phyloP scores from a whole-genome alignment of 164 flowering plant species.

The Hamamelis virginiana region DNA sequence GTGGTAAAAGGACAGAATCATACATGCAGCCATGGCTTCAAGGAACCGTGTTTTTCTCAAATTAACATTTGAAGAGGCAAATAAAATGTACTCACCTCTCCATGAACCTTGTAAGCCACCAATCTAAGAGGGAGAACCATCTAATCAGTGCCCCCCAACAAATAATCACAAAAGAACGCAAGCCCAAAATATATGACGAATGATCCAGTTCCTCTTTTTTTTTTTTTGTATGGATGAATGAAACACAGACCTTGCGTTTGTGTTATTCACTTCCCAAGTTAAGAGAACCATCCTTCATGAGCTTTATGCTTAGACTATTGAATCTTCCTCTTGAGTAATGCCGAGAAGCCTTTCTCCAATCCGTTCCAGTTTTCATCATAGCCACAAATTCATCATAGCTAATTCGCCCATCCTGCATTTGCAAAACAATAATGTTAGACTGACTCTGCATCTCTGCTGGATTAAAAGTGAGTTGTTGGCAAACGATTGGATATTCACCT shows the following conservation, averaged over 20 bases:
- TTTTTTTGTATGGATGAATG: constrained; percentile 9
- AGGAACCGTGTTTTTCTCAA: constrained; percentile 12
- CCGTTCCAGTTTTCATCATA: constrained; percentile 98
- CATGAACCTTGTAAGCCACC: constrained; percentile 25
- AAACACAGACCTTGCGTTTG: constrained; percentile 5
- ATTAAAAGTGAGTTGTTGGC: neutral
- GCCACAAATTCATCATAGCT: constrained; percentile 91
- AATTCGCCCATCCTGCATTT: constrained; percentile 76
- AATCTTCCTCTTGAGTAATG: constrained; percentile 94
- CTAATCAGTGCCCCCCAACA: constrained; percentile 16
- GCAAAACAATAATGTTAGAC: constrained; percentile 10
- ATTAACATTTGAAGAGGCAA: constrained; percentile 21
- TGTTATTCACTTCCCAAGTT: constrained; percentile 52
- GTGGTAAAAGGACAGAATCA: constrained; percentile 20
- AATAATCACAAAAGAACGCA: constrained; percentile 26
- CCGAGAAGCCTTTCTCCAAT: constrained; percentile 97
- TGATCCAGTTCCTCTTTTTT: constrained; percentile 4
- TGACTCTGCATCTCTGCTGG: neutral
- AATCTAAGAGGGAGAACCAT: constrained; percentile 16
- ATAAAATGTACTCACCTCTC: constrained; percentile 9
- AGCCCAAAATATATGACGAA: constrained; percentile 15
- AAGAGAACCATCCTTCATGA: constrained; percentile 92
- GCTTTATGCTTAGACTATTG: constrained; percentile 78
- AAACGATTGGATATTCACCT: constrained; percentile 42
- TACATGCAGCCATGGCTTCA: constrained; percentile 17